These are phyloP conservation scores for Naganishia friedmannii DNA, from an alignment of 768 basidiomycete species.

Conservation along the genomic window DNA sequence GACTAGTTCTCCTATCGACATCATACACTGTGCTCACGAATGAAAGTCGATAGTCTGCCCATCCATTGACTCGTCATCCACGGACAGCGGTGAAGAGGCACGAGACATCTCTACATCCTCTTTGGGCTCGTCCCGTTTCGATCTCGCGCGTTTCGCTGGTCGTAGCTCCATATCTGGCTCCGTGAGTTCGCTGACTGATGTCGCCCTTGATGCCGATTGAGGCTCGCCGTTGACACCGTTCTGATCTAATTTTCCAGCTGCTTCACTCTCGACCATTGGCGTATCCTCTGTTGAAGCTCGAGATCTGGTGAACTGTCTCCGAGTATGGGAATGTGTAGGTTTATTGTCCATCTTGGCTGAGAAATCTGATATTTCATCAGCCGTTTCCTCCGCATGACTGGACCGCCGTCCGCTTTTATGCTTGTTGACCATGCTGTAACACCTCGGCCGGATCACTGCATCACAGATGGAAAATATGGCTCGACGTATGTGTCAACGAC, in stretches of 20 bases:
- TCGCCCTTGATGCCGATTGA: background rate
- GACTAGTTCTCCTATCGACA: background rate
- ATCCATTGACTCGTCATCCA: background rate
- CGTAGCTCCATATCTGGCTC: conserved; percentile 7
- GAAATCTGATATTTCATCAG: background rate
- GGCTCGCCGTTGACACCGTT: background rate
- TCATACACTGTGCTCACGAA: background rate
- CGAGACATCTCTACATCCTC: background rate
- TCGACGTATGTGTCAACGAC: background rate
- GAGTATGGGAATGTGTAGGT: background rate
- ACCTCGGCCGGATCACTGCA: background rate
- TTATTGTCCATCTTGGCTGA: background rate
- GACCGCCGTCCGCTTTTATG: background rate
- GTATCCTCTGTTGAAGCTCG: background rate
- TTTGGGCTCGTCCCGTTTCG: background rate
- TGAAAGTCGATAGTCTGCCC: background rate
- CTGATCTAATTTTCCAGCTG: background rate
- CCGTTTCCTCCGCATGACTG: background rate
- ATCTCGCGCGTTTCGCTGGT: conserved; percentile 6
- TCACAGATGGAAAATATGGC: background rate
- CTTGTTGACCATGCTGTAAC: conserved; percentile 13
- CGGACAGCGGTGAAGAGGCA: conserved; percentile 11
- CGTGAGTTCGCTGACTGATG: conserved; percentile 9
- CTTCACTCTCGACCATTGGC: background rate
- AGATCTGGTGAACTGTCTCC: conserved; percentile 10